A percentile compares a stretch with the other conserved stretches of the same genome.
These are phyloP conservation scores for Wickerhamomyces bisporus DNA, from an alignment of 805 yeast species.

Conservation along the genomic window DNA sequence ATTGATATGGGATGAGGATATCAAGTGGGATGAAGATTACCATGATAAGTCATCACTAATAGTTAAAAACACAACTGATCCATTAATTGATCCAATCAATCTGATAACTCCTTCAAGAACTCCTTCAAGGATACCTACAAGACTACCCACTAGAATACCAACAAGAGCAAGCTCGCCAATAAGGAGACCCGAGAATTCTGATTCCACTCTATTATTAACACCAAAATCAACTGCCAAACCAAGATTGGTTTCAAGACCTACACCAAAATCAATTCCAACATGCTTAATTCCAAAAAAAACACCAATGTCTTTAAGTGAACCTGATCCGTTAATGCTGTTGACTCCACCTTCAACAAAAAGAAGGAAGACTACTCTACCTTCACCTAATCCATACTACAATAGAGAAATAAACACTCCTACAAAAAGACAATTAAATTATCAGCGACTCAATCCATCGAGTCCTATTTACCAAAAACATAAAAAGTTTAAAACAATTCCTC, in stretches of 20 bases:
- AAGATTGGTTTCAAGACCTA: background rate
- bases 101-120: background rate
- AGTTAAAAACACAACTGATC: background rate
- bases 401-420: too few species aligned
- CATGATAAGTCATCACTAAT: background rate
- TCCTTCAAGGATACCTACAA: background rate
- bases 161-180: background rate
- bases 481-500: too few species aligned
- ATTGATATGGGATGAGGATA: constrained; percentile 17
- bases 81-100: constrained; percentile 3
- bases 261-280: background rate
- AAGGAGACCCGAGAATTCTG: background rate
- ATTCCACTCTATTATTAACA: background rate
- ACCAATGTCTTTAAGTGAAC: background rate
- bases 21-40: constrained; percentile 3
- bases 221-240: background rate
- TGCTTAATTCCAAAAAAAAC: background rate
- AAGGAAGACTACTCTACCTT: constrained; percentile 1
- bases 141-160: constrained; percentile 1
- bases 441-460: too few species aligned
- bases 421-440: too few species aligned
- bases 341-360: constrained; percentile 5
- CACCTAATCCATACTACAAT: background rate
- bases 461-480: too few species aligned
- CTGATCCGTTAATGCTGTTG: constrained; percentile 13